A percentile compares a stretch with the other conserved stretches of the same genome.
phyloP scores from a whole-genome alignment of 495 filamentous ascomycete species.

The Neurospora sublineolata region DNA sequence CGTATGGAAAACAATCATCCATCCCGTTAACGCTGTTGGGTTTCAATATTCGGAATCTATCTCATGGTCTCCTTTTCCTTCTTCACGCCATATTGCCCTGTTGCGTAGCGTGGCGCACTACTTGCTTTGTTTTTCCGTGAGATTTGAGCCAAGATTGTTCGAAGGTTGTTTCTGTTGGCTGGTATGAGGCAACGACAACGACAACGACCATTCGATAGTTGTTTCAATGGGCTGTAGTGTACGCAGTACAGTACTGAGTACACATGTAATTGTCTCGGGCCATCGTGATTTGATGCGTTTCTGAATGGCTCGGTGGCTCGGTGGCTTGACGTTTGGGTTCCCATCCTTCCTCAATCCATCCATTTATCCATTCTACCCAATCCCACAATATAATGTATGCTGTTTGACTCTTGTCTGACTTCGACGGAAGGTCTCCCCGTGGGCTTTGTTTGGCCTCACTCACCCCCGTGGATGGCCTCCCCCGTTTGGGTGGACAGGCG shows the following conservation, averaged over 20 bases:
- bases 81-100: neutral
- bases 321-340: neutral
- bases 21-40: neutral
- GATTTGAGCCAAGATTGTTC: neutral
- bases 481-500: neutral
- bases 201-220: neutral
- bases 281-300: neutral
- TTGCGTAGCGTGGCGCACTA: neutral
- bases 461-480: neutral
- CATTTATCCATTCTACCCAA: neutral
- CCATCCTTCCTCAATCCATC: neutral
- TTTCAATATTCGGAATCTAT: neutral
- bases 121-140: neutral
- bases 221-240: neutral
- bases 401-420: neutral
- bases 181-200: neutral
- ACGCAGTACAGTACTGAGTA: neutral
- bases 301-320: neutral
- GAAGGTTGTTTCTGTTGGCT: neutral
- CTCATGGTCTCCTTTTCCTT: neutral
- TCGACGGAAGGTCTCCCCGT: neutral
- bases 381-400: neutral
- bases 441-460: neutral
- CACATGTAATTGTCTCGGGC: neutral
- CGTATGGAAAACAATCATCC: neutral